Percentiles rank a stretch among this genome's conserved stretches.
These are phyloP conservation scores for Salisapilia sapeloensis DNA, from an alignment of 352 stramenopile genomes.

Conservation along the genomic window DNA sequence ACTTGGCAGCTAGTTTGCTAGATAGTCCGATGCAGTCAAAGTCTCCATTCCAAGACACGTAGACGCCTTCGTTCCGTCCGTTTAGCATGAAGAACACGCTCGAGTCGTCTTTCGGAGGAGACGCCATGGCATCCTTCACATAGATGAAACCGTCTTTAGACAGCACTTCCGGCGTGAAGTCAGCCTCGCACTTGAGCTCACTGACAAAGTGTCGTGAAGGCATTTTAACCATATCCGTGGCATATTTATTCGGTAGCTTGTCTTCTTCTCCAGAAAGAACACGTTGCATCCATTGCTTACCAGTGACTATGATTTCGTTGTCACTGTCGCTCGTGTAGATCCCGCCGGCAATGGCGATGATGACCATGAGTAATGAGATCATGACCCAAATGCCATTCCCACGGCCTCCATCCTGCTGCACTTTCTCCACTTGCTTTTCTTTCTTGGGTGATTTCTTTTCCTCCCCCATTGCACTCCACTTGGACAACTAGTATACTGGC, in stretches of 20 bases:
- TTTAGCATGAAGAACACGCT: constrained; percentile 78
- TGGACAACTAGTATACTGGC: too few relatives aligned
- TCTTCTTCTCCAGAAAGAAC: constrained; percentile 9
- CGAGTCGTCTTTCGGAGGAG: constrained; percentile 5
- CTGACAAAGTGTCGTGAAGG: constrained; percentile 17
- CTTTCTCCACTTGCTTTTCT: too few relatives aligned
- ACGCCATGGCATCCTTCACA: constrained; percentile 43
- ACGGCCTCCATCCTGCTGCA: too few relatives aligned
- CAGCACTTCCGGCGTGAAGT: constrained; percentile 16
- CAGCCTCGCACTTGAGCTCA: constrained; percentile 15
- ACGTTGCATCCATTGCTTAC: too few relatives aligned
- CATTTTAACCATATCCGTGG: constrained; percentile 24
- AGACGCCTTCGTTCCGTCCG: constrained; percentile 57
- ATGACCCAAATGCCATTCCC: too few relatives aligned
- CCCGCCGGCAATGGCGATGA: too few relatives aligned
- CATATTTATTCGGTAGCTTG: constrained; percentile 37
- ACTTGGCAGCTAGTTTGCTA: constrained; percentile 21
- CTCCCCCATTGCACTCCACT: too few relatives aligned
- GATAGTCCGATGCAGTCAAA: constrained; percentile 33
- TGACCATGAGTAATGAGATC: too few relatives aligned
- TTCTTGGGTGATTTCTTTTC: too few relatives aligned
- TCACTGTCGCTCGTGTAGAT: too few relatives aligned
- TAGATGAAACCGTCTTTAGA: constrained; percentile 12
- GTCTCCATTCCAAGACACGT: constrained; percentile 61
- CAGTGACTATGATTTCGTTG: too few relatives aligned